Evolutionary conservation across 352 stramenopile species (phyloP), one percentile per base, ranked within the genome.

Genomic region (Globisporangium uncinulatum): DNA sequence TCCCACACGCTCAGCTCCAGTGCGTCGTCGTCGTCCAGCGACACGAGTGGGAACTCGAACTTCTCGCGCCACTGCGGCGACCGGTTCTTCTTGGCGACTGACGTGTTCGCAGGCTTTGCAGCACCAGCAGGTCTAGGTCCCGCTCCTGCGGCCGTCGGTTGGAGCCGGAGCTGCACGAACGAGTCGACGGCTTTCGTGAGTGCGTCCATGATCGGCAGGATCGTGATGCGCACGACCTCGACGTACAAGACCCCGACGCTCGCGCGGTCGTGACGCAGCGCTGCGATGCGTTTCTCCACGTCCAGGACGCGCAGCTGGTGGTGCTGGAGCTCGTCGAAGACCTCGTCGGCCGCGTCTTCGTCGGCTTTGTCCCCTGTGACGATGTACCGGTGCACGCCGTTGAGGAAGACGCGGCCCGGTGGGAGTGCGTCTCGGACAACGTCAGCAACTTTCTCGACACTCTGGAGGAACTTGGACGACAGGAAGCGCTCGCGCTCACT

Each of bases 321-420:
- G 41, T 70, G 50, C 14, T 57, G 50, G 37, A 83, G 69, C 50
- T 89, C 78, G 9, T 89, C 83, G 13, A 76, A 63, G n/a, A 92
- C 53, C 20, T 92, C 83, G 50, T 89, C 80, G 7, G 76, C 80
- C 13, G 71, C 74, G 53, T 90, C 83, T 59, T 89, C 70, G 42
- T 90, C 83, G 14, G 54, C 57, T 37, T 83, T 80, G 66, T 89
- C 72, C 21, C 83, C 83, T 17, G 76, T 91, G 32, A 89, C 67
- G 17, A 91, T 59, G 51, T 87, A 91, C 42, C 66, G 57, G 11
- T 79, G 76, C 0, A 92, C 71, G 32, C 83, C 83, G 42, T 90
- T 90, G 59, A 89, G 75, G 52, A 88, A 91, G 1, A 90, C 73
- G 31, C 68, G 77, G 2, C 83, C 83, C 0, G 49, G 21, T 20